Evolutionary conservation across 192 early-diverging fungal genomes (phyloP), one percentile per base, ranked within the genome.

Genomic region (Coemansia asiatica): DNA sequence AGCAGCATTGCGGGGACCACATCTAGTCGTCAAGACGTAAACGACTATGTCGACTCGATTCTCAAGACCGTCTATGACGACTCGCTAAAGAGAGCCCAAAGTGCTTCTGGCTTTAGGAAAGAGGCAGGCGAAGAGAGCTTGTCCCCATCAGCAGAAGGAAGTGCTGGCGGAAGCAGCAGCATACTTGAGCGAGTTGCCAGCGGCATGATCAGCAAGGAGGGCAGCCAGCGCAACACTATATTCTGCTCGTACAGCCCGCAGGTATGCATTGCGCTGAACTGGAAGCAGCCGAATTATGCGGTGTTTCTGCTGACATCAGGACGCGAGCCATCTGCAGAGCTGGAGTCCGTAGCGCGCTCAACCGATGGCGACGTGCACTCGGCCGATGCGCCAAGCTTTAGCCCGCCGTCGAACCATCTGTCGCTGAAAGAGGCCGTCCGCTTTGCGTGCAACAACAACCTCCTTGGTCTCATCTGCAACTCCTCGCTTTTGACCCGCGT

Each of bases 221-320:
- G 38, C 40, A 26, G 54, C 31, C 84, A 86, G 55, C 83, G 86
- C 36, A 81, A 77, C 36, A 82, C 91, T 19, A 91, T 99, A 69
- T 96, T 97, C 72, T 91, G 89, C 23, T 95, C 94, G 2, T 94
- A 93, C 76, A 97, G 94, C 71, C 91, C 94, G 16, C 81, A 86
- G 19, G 87, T 97, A 0, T 99, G 97, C 81, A 92, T 90, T 15
- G 90, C 94, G 18, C 65, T 97, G 36, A 99, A 95, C 84, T 98
- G 97, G 97, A 99, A 99, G 76, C 97, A 99, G 65, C 96, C 96
- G 21, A 98, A 98, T 69, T 99, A 91, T 60, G 87, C 91, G 22
- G 97, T 99, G 21, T 99, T 99, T 71, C 94, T 97, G 76, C 86
- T 90, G 60, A 94, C 92, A 5, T 86, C 87, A 38, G 91, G 90